These are phyloP conservation scores for Xenoacremonium recifei DNA, from an alignment of 2,329 filamentous ascomycete genomes.

Conservation along the genomic window DNA sequence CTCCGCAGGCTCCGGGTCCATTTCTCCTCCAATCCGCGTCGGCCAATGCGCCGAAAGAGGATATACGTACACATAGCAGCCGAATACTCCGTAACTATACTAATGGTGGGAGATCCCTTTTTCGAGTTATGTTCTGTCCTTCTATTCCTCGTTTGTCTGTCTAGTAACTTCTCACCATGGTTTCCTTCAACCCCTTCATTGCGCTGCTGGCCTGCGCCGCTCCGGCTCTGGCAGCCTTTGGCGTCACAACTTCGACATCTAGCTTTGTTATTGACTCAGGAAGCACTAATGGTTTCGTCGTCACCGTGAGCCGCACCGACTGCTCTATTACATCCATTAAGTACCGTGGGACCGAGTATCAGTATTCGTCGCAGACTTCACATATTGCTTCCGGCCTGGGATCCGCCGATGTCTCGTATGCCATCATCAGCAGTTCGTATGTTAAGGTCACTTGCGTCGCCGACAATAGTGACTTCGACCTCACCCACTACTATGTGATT, in stretches of 20 bases:
- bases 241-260: conserved; percentile 37
- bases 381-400: conserved; percentile 43
- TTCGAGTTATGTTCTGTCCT: background rate
- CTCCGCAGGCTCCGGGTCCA: background rate
- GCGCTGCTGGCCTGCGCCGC: conserved; percentile 27
- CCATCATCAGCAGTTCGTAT: conserved; percentile 39
- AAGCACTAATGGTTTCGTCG: conserved; percentile 46
- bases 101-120: too few relatives aligned
- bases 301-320: conserved; percentile 50
- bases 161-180: conserved; percentile 11
- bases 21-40: conserved; percentile 26
- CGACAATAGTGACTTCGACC: conserved; percentile 37
- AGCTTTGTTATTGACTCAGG: conserved; percentile 48
- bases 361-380: conserved; percentile 42
- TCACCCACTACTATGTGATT: conserved; percentile 64
- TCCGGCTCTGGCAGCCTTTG: conserved; percentile 39
- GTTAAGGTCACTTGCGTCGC: conserved; percentile 62
- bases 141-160: background rate
- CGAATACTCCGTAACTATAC: too few relatives aligned
- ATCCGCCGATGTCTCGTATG: conserved; percentile 52
- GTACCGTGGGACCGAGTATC: conserved; percentile 58
- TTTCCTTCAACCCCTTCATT: conserved; percentile 19
- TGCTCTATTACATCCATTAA: conserved; percentile 65
- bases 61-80: background rate
- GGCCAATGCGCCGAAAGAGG: background rate